Evolutionary conservation across 148 eudicot genomes (phyloP).

Genomic region (Beta vulgaris): DNA sequence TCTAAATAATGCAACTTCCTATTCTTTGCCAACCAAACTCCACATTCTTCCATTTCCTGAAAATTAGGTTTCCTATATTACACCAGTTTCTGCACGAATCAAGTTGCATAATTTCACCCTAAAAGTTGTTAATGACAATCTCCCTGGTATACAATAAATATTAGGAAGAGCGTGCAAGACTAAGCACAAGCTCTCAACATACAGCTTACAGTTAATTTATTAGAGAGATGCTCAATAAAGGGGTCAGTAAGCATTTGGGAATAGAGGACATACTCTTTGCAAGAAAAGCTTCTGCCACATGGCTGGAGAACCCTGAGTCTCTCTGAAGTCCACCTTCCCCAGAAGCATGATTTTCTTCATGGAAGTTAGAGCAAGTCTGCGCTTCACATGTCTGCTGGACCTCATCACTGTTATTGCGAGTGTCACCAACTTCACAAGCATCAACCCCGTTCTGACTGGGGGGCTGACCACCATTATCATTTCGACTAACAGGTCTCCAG

Average conservation of each 20-base stretch:
- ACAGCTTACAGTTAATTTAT: neutral
- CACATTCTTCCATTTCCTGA: too few species aligned
- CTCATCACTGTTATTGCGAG: slow-evolving; percentile 27
- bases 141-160: neutral
- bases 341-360: slow-evolving; percentile 10
- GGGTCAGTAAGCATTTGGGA: neutral
- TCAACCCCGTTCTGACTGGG: slow-evolving; percentile 30
- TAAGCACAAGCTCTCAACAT: neutral
- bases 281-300: slow-evolving; percentile 71
- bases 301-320: slow-evolving; percentile 39
- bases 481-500: slow-evolving; percentile 50
- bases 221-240: neutral
- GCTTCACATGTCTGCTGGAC: slow-evolving; percentile 22
- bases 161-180: slow-evolving; percentile 2
- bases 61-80: too few species aligned
- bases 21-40: too few species aligned
- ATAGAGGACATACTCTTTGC: slow-evolving; percentile 53
- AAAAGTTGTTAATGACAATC: neutral
- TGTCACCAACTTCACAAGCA: slow-evolving; percentile 31
- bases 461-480: slow-evolving; percentile 28
- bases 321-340: slow-evolving; percentile 27
- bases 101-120: neutral
- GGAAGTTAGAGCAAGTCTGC: slow-evolving; percentile 24
- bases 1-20: too few species aligned
- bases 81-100: neutral